A percentile compares a stretch with the other conserved stretches of the same genome.
phyloP scores from a whole-genome alignment of 257 asterid genomes.

The Misopates orontium region DNA sequence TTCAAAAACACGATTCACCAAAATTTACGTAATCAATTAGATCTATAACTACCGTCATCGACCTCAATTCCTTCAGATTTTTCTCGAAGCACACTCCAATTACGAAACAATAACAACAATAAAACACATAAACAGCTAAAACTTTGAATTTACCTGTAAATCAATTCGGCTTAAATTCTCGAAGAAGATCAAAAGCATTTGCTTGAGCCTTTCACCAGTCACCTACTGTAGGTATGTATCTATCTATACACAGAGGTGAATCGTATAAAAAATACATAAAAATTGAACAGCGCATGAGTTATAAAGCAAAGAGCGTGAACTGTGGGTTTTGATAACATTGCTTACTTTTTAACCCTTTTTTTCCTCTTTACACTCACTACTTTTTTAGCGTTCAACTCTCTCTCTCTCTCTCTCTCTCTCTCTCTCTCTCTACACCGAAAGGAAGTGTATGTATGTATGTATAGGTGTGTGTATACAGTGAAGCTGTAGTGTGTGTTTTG shows the following conservation, averaged over 20 bases:
- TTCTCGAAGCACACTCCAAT: too few species aligned
- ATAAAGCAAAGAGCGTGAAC: slow-evolving; percentile 46
- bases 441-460: slow-evolving; percentile 28
- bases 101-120: slow-evolving; percentile 13
- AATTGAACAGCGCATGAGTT: slow-evolving; percentile 21
- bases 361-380: slow-evolving; percentile 31
- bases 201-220: slow-evolving; percentile 8
- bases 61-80: too few species aligned
- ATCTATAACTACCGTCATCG: slow-evolving; percentile 34
- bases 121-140: neutral
- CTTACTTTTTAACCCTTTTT: slow-evolving; percentile 29
- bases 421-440: slow-evolving; percentile 13
- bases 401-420: slow-evolving; percentile 15
- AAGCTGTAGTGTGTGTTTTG: too few species aligned
- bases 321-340: slow-evolving; percentile 35
- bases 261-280: too few species aligned
- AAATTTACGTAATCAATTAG: slow-evolving; percentile 27
- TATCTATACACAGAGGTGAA: too few species aligned
- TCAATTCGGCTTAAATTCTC: slow-evolving; percentile 27
- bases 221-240: too few species aligned
- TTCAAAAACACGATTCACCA: slow-evolving; percentile 6
- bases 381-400: slow-evolving; percentile 35
- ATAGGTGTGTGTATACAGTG: neutral
- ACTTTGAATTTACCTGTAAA: slow-evolving; percentile 13
- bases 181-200: slow-evolving; percentile 31